phyloP scores from a whole-genome alignment of 1,284 basidiomycete species.

The Termitomyces sp. region DNA sequence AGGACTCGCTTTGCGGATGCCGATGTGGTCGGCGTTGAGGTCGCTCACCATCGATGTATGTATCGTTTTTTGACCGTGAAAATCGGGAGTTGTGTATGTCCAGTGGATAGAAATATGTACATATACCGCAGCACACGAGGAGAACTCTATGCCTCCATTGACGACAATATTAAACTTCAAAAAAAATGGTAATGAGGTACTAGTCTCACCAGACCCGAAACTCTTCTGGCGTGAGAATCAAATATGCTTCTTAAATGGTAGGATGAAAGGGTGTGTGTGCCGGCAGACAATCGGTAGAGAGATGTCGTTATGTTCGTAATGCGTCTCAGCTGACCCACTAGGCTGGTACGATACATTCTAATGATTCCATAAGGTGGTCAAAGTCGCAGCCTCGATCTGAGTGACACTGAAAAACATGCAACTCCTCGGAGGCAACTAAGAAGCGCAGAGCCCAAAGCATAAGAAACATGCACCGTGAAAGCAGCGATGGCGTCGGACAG shows the following conservation, averaged over 20 bases:
- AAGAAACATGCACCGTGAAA: conserved; percentile 3
- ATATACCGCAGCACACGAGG: too few species aligned
- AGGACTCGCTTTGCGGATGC: too few species aligned
- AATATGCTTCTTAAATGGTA: background rate
- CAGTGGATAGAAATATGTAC: too few species aligned
- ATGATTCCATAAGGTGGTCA: background rate
- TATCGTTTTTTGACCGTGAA: too few species aligned
- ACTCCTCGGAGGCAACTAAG: conserved; percentile 1
- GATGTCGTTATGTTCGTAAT: background rate
- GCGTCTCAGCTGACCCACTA: background rate
- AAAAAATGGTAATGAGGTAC: too few species aligned
- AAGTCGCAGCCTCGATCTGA: background rate
- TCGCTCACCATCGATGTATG: too few species aligned
- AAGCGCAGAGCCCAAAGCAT: background rate
- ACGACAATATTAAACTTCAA: too few species aligned
- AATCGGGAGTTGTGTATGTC: too few species aligned
- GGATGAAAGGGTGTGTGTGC: background rate
- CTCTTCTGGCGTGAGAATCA: background rate
- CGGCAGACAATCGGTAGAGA: background rate
- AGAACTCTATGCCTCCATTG: too few species aligned
- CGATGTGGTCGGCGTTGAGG: too few species aligned
- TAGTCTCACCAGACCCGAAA: background rate
- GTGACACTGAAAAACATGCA: background rate
- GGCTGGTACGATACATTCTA: background rate
- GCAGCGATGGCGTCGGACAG: conserved; percentile 7